Conservation (phyloP, 225 moss, liverwort and hornwort species). For the Anthoceros angustus region DNA sequence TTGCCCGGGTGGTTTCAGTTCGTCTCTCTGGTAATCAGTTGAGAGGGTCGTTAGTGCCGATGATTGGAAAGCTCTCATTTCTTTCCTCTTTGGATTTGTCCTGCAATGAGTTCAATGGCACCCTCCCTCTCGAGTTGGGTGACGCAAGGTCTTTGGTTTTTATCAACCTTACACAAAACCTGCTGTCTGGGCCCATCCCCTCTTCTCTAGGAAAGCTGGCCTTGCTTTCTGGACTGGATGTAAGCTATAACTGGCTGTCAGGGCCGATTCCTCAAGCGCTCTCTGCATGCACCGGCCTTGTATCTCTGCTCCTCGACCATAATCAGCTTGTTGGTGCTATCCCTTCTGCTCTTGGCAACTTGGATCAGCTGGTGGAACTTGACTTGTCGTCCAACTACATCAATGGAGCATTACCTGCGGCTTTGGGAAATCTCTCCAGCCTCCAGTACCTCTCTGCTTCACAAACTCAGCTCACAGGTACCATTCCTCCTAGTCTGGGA, state of each 20-base stretch:
- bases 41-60: constrained; percentile 3
- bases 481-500: constrained; percentile 7
- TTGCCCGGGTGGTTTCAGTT: background rate
- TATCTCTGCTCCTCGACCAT: constrained; percentile 3
- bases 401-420: background rate
- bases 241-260: constrained; percentile 7
- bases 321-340: constrained; percentile 9
- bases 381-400: background rate
- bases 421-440: background rate
- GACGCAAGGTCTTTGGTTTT: background rate
- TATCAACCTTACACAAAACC: background rate
- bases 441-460: background rate
- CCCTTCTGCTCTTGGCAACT: background rate
- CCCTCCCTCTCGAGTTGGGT: constrained; percentile 7
- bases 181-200: constrained; percentile 5
- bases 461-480: constrained; percentile 5
- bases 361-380: background rate
- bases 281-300: constrained; percentile 5
- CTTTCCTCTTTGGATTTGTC: constrained; percentile 7
- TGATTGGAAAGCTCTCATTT: constrained; percentile 7
- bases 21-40: constrained; percentile 5
- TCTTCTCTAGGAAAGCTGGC: constrained; percentile 7
- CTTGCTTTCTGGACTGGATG: constrained; percentile 1
- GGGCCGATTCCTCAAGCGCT: constrained; percentile 7
- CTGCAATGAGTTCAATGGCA: constrained; percentile 8